These are phyloP conservation scores for Jacaranda mimosifolia DNA, from an alignment of 257 asterid species.

Conservation along the genomic window DNA sequence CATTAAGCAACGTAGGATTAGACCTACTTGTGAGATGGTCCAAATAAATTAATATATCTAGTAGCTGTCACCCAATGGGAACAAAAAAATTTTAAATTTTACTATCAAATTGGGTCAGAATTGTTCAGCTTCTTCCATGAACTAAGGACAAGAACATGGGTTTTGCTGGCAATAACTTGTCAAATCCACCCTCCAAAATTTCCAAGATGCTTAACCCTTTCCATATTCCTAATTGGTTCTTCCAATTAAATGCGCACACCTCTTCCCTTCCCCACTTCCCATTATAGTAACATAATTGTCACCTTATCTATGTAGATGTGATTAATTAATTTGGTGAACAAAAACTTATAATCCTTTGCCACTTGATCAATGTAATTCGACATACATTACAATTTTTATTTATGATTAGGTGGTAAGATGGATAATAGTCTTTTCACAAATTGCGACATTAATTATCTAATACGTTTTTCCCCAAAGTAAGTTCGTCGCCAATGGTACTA, in stretches of 20 bases:
- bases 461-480: too few relatives aligned
- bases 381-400: background rate
- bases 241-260: conserved; percentile 46
- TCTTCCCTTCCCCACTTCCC: conserved; percentile 6
- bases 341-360: background rate
- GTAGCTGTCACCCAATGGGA: conserved; percentile 15
- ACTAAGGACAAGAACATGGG: conserved; percentile 53
- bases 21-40: background rate
- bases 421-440: background rate
- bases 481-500: too few relatives aligned
- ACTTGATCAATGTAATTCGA: background rate
- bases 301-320: background rate
- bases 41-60: background rate
- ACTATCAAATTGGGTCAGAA: conserved; percentile 1
- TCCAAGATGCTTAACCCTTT: background rate
- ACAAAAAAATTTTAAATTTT: background rate
- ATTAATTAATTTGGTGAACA: conserved; percentile 3
- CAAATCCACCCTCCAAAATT: conserved; percentile 10
- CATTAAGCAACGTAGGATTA: background rate
- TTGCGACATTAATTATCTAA: background rate
- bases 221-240: conserved; percentile 21
- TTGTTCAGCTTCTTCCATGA: conserved; percentile 24
- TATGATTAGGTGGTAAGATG: background rate
- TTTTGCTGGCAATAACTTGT: conserved; percentile 44
- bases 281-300: background rate